A percentile compares a stretch with the other conserved stretches of the same genome.
Conservation (phyloP, 148 eudicot genomes). For the Rhododendron ferrugineum region DNA sequence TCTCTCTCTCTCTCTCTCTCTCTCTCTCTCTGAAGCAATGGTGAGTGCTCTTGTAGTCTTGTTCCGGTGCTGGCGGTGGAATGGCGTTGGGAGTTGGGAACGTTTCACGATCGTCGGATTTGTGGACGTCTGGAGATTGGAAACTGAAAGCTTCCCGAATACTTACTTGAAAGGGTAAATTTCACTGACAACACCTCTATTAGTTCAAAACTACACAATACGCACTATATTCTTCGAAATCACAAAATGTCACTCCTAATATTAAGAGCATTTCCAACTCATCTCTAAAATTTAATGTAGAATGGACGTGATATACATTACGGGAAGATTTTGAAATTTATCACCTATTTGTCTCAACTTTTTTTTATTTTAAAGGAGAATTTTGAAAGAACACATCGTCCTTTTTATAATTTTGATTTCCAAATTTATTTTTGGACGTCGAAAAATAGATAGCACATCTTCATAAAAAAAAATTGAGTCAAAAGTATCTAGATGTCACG, state of each 20-base stretch:
- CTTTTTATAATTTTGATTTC: too few species aligned
- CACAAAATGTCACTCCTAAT: neutral
- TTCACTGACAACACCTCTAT: neutral
- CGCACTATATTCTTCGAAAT: neutral
- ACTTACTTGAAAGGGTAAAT: neutral
- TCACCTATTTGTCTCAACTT: too few species aligned
- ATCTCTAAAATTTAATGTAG: too few species aligned
- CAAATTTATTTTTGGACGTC: too few species aligned
- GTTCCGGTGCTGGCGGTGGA: neutral
- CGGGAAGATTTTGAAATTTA: too few species aligned
- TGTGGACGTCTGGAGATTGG: neutral
- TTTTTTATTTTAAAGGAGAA: too few species aligned
- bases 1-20: neutral
- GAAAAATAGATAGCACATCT: too few species aligned
- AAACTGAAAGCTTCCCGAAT: neutral
- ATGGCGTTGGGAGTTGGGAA: neutral
- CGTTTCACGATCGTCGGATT: neutral
- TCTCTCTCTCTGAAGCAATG: neutral
- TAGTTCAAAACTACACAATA: neutral
- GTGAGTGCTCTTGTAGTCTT: neutral
- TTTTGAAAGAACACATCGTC: too few species aligned
- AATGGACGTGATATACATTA: too few species aligned
- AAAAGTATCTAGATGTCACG: too few species aligned
- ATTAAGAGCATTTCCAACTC: too few species aligned
- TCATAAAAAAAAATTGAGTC: too few species aligned